phyloP scores from a whole-genome alignment of 1,284 basidiomycete species.

The Athelia sp. region DNA sequence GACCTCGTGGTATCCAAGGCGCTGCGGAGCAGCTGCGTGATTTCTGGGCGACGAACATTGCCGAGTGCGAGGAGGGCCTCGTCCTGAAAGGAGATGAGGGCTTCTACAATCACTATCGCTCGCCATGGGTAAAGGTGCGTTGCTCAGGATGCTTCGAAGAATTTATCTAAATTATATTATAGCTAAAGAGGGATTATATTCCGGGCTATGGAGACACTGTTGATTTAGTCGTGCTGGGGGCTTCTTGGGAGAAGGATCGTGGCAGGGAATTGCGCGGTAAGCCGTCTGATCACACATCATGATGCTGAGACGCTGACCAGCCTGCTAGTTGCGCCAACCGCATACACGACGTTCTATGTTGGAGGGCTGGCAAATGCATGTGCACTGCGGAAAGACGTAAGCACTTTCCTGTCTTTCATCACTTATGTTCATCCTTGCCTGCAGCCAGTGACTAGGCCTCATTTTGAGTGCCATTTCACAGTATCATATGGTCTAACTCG shows the following conservation, averaged over 20 bases:
- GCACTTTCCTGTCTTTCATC: constrained; percentile 10
- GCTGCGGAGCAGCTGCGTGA: constrained; percentile 29
- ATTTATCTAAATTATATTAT: background rate
- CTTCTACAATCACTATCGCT: constrained; percentile 53
- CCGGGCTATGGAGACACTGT: constrained; percentile 74
- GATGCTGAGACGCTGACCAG: background rate
- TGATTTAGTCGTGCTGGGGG: constrained; percentile 74
- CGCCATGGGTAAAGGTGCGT: constrained; percentile 77
- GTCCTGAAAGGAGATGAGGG: constrained; percentile 75
- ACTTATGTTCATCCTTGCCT: constrained; percentile 3
- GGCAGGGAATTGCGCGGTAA: constrained; percentile 71
- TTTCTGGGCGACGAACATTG: constrained; percentile 48
- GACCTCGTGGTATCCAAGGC: constrained; percentile 3
- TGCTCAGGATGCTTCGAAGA: background rate
- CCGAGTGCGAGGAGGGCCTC: constrained; percentile 56
- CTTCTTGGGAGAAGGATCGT: constrained; percentile 73
- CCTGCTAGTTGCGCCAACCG: constrained; percentile 58
- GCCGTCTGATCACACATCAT: constrained; percentile 9
- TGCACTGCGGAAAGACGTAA: constrained; percentile 30
- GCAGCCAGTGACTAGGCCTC: constrained; percentile 41
- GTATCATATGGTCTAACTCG: constrained; percentile 70
- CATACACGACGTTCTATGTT: constrained; percentile 77
- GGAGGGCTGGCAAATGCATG: constrained; percentile 49
- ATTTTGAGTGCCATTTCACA: constrained; percentile 69
- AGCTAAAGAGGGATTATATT: constrained; percentile 78